Evolutionary conservation across 495 filamentous ascomycete species (phyloP).

Genomic region (Aspergillus mulundensis): DNA sequence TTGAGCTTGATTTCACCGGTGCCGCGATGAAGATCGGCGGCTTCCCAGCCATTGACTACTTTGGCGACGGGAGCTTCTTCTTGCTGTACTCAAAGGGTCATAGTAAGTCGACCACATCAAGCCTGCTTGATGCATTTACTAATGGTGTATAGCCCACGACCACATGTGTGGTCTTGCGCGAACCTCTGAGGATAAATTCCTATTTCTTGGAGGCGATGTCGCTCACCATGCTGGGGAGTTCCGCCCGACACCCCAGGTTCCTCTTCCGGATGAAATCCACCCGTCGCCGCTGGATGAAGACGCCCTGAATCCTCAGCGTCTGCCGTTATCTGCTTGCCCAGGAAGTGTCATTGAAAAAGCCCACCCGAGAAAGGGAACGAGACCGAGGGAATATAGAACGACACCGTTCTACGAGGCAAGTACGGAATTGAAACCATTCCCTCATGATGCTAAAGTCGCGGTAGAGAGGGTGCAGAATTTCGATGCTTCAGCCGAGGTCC

Average conservation of each 20-base stretch:
- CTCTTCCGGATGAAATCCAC: slow-evolving; percentile 4
- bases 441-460: background rate
- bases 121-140: background rate
- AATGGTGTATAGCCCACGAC: background rate
- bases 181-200: slow-evolving; percentile 1
- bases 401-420: slow-evolving; percentile 2
- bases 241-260: background rate
- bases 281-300: background rate
- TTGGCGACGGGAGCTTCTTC: slow-evolving; percentile 7
- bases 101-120: background rate
- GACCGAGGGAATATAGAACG: background rate
- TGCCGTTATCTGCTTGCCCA: background rate
- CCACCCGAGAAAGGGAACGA: background rate
- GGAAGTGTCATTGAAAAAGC: background rate
- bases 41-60: slow-evolving; percentile 7
- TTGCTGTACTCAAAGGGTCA: slow-evolving; percentile 1
- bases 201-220: slow-evolving; percentile 10
- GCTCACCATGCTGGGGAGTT: background rate
- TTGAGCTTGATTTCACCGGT: background rate
- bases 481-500: background rate
- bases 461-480: background rate
- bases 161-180: slow-evolving; percentile 2
- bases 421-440: background rate
- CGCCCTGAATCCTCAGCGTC: background rate
- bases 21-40: background rate